phyloP scores from a whole-genome alignment of 1,284 basidiomycete species.

The Bjerkandera adusta region DNA sequence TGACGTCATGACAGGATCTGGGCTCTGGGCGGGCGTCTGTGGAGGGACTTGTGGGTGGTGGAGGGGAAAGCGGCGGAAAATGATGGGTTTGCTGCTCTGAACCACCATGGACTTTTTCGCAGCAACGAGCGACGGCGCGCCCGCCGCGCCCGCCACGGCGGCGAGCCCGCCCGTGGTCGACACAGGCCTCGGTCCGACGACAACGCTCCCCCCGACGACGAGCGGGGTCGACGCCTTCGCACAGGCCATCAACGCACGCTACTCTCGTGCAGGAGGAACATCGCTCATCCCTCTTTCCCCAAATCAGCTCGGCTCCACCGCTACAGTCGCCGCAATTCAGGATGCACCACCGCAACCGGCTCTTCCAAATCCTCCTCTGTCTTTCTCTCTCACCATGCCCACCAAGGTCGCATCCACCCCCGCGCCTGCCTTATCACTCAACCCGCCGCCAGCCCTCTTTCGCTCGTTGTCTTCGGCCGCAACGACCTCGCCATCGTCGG shows the following conservation, averaged over 20 bases:
- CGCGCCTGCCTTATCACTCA: slow-evolving; percentile 11
- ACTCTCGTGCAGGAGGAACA: slow-evolving; percentile 13
- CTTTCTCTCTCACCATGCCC: slow-evolving; percentile 10
- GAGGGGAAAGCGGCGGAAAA: slow-evolving; percentile 5
- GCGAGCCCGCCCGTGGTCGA: slow-evolving; percentile 1
- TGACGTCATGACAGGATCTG: slow-evolving; percentile 2
- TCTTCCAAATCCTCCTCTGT: neutral
- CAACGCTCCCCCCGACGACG: neutral
- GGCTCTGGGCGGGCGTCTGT: too few species aligned
- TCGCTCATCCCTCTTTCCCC: slow-evolving; percentile 17
- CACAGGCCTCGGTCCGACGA: slow-evolving; percentile 1
- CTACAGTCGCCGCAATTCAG: neutral
- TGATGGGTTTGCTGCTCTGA: neutral
- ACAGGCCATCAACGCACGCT: slow-evolving; percentile 23
- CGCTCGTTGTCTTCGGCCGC: slow-evolving; percentile 4
- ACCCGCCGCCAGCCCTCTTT: slow-evolving; percentile 7
- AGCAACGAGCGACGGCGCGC: slow-evolving; percentile 7
- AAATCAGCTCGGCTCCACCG: slow-evolving; percentile 9
- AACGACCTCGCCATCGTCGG: neutral
- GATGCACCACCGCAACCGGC: neutral
- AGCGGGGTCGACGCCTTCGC: slow-evolving; percentile 24
- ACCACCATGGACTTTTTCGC: slow-evolving; percentile 14
- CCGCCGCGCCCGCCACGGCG: slow-evolving; percentile 3
- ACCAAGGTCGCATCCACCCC: slow-evolving; percentile 12
- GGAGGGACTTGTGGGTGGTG: too few species aligned